Evolutionary conservation across 768 basidiomycete genomes (phyloP).

Genomic region (Kwoniella sp.): DNA sequence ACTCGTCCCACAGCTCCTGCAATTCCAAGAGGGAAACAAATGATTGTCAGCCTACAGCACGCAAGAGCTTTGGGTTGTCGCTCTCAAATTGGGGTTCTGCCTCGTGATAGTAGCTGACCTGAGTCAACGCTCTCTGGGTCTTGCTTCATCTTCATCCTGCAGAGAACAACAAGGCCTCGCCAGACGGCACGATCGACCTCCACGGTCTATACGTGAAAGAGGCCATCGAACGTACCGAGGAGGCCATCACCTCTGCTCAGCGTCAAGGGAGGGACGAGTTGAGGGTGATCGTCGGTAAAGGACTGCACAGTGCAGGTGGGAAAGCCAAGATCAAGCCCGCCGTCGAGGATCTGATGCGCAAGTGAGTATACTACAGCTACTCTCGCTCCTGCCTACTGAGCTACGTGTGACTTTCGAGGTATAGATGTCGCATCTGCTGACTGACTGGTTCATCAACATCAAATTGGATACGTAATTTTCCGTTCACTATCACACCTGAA

Average conservation of each 20-base stretch:
- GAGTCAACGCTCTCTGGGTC: slow-evolving; percentile 1
- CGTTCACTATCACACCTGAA: no score
- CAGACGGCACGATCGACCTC: slow-evolving; percentile 77
- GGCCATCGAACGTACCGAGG: slow-evolving; percentile 73
- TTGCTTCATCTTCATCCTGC: slow-evolving; percentile 2
- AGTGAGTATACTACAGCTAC: slow-evolving; percentile 61
- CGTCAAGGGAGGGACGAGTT: slow-evolving; percentile 67
- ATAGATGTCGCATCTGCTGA: no score
- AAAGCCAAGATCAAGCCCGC: slow-evolving; percentile 89
- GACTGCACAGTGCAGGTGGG: slow-evolving; percentile 75
- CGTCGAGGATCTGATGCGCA: slow-evolving; percentile 80
- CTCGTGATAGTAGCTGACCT: neutral
- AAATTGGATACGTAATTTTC: no score
- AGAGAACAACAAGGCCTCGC: slow-evolving; percentile 67
- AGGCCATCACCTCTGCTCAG: slow-evolving; percentile 70
- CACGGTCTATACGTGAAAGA: slow-evolving; percentile 95
- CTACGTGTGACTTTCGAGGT: neutral
- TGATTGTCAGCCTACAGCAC: no score
- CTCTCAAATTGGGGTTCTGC: slow-evolving; percentile 3
- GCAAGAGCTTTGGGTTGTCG: neutral
- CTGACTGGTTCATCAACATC: no score
- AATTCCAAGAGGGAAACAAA: no score
- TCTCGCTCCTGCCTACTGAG: no score
- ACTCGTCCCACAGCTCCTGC: no score
- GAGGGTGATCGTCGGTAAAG: slow-evolving; percentile 87